Conservation (phyloP, 345 rosid genomes). For the Eucalyptus camaldulensis region DNA sequence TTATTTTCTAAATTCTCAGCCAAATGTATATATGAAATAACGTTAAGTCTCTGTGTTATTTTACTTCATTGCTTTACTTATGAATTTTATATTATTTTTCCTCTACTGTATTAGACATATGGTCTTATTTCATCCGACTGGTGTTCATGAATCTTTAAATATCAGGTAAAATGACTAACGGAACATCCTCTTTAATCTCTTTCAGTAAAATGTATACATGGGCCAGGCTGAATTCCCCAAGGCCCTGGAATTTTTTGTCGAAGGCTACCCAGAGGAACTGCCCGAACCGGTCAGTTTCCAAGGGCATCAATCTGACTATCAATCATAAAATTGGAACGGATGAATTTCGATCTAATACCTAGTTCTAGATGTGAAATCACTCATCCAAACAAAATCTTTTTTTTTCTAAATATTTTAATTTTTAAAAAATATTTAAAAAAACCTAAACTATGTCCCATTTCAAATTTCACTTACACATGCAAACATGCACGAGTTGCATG, state of each 20-base stretch:
- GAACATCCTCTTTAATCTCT: neutral
- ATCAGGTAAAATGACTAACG: neutral
- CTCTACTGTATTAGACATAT: neutral
- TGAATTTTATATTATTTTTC: neutral
- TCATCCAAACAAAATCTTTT: rapidly evolving
- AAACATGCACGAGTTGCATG: rapidly evolving
- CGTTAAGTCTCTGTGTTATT: rapidly evolving
- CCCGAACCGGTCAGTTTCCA: too few species aligned
- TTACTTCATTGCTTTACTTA: neutral
- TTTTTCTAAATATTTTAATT: rapidly evolving
- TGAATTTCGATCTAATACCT: neutral
- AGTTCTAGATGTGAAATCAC: rapidly evolving
- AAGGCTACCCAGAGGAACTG: neutral
- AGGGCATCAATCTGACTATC: rapidly evolving
- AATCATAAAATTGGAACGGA: neutral
- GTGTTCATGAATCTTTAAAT: neutral
- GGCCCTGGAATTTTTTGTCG: neutral
- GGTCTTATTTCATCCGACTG: neutral
- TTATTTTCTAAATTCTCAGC: neutral
- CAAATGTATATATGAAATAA: neutral
- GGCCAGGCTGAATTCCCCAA: neutral
- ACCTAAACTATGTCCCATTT: too few species aligned
- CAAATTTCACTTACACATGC: rapidly evolving
- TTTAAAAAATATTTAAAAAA: too few species aligned
- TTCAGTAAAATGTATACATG: neutral